Evolutionary conservation across 306 rosid genomes (phyloP).

Genomic region (Dalbergia oliveri): DNA sequence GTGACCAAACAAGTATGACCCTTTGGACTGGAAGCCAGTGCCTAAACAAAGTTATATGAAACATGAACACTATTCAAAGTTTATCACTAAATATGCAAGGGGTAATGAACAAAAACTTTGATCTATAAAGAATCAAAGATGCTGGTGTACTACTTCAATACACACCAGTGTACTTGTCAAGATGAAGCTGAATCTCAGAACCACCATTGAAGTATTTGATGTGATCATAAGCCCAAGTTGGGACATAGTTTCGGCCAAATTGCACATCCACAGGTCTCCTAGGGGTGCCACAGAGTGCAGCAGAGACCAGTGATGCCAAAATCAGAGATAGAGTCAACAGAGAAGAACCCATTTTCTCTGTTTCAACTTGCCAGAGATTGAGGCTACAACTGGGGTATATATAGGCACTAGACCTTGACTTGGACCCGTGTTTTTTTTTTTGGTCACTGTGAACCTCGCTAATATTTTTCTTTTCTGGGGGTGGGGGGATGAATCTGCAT

Average conservation of each 20-base stretch:
- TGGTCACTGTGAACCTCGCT: no score
- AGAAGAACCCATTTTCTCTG: constrained; percentile 51
- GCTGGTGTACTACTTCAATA: not conserved
- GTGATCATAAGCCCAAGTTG: constrained; percentile 92
- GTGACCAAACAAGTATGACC: constrained; percentile 85
- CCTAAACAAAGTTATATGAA: constrained; percentile 48
- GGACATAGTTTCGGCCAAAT: constrained; percentile 73
- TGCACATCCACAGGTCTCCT: constrained; percentile 61
- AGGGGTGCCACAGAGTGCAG: constrained; percentile 50
- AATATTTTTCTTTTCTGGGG: not conserved
- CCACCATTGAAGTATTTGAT: constrained; percentile 81
- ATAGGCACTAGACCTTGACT: constrained; percentile 15
- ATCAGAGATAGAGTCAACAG: constrained; percentile 42
- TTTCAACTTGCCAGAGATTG: not conserved
- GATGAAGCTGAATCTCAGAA: constrained; percentile 70
- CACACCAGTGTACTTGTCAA: constrained; percentile 83
- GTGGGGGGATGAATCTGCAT: constrained; percentile 14
- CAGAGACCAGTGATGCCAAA: constrained; percentile 41
- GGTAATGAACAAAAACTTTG: not conserved
- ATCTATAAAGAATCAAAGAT: not conserved
- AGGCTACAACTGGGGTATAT: constrained; percentile 1
- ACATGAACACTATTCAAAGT: not conserved
- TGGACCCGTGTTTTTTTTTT: not conserved
- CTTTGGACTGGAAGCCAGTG: constrained; percentile 93
- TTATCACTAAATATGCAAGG: not conserved